A percentile compares a stretch with the other conserved stretches of the same genome.
phyloP scores from a whole-genome alignment of 2,329 filamentous ascomycete genomes.

The Triangularia verruculosa region DNA sequence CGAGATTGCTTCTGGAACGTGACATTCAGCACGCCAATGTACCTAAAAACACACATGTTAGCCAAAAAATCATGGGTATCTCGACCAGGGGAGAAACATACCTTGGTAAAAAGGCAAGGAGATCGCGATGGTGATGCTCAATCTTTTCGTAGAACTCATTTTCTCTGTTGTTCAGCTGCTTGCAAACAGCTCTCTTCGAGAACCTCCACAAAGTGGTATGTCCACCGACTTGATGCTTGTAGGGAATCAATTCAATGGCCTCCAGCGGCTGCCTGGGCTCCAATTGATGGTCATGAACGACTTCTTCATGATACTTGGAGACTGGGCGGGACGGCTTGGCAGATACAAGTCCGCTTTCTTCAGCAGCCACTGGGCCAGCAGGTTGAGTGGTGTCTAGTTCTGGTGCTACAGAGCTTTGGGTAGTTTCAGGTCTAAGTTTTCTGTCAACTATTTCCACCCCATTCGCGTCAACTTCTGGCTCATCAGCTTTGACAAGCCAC shows the following conservation, averaged over 20 bases:
- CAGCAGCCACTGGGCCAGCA: slow-evolving; percentile 42
- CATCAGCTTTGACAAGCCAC: slow-evolving; percentile 59
- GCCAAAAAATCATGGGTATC: slow-evolving; percentile 2
- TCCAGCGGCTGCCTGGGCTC: slow-evolving; percentile 64
- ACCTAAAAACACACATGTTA: slow-evolving; percentile 51
- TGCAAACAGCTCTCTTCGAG: slow-evolving; percentile 91
- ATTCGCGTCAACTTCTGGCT: slow-evolving; percentile 40
- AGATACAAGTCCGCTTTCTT: slow-evolving; percentile 37
- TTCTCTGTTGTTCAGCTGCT: slow-evolving; percentile 95
- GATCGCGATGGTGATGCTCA: slow-evolving; percentile 83
- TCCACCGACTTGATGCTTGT: slow-evolving; percentile 94
- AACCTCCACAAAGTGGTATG: slow-evolving; percentile 97
- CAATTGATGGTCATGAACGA: slow-evolving; percentile 51
- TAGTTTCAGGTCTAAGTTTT: slow-evolving; percentile 27
- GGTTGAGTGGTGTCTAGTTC: slow-evolving; percentile 28
- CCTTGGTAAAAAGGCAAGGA: slow-evolving; percentile 89
- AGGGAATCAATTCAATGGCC: slow-evolving; percentile 93
- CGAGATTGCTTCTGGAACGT: slow-evolving; percentile 85
- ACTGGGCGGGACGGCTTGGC: slow-evolving; percentile 38
- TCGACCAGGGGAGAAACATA: slow-evolving; percentile 36
- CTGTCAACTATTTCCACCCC: slow-evolving; percentile 32
- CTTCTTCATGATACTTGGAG: slow-evolving; percentile 46
- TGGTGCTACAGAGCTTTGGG: slow-evolving; percentile 26
- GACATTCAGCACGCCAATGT: slow-evolving; percentile 95
- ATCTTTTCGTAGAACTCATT: slow-evolving; percentile 99